Percentiles rank a stretch among this genome's conserved stretches.
These are phyloP conservation scores for Arachnomyces sp. DNA, from an alignment of 2,329 filamentous ascomycete genomes.

Conservation along the genomic window DNA sequence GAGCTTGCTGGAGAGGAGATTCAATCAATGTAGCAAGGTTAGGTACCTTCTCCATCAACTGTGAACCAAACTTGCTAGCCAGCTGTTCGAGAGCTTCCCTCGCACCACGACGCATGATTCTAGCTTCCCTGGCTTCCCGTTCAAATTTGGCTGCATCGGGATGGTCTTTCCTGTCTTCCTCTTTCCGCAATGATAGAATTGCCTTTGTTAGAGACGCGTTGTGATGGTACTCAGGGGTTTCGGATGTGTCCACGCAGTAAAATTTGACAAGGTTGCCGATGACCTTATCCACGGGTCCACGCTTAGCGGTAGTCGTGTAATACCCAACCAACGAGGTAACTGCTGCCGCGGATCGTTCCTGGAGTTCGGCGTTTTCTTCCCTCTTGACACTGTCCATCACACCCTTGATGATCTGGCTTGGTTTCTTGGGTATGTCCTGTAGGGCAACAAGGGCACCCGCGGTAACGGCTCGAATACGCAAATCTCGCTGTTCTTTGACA, in stretches of 20 bases:
- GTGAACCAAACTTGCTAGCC: conserved; percentile 65
- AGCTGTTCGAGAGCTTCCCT: conserved; percentile 91
- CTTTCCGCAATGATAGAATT: conserved; percentile 90
- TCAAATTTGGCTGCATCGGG: conserved; percentile 86
- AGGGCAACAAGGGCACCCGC: conserved; percentile 86
- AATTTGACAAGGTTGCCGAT: conserved; percentile 95
- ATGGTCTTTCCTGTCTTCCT: conserved; percentile 91
- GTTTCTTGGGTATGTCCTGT: conserved; percentile 81
- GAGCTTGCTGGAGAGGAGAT: conserved; percentile 65
- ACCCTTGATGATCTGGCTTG: conserved; percentile 82
- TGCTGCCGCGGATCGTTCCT: conserved; percentile 75
- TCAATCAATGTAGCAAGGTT: conserved; percentile 76
- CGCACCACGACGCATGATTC: conserved; percentile 83
- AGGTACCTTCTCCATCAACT: conserved; percentile 74
- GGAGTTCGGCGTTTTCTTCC: conserved; percentile 83
- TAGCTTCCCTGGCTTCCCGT: conserved; percentile 75
- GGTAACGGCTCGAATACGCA: conserved; percentile 76
- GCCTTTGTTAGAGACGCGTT: conserved; percentile 70
- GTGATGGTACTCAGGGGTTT: conserved; percentile 87
- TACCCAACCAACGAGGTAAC: conserved; percentile 79
- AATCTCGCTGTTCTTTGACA: conserved; percentile 72
- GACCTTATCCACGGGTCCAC: conserved; percentile 87
- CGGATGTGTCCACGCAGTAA: conserved; percentile 93
- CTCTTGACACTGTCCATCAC: conserved; percentile 98
- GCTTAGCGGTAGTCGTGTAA: conserved; percentile 70